Base-by-base conservation (phyloP, 305 asterid genomes). In the Fraxinus baroniana region DNA sequence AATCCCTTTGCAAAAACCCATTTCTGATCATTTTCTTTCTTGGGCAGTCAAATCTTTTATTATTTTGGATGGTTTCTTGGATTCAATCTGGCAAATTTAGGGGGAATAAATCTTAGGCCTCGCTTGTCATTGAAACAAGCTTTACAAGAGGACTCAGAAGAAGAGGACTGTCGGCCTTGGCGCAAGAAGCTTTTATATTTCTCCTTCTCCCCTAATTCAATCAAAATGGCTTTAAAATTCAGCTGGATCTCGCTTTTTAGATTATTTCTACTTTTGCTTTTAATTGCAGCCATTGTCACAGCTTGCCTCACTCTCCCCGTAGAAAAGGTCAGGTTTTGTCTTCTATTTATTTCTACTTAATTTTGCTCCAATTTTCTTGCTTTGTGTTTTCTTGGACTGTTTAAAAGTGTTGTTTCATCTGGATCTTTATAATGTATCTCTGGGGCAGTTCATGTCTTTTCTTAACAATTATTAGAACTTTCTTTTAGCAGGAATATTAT, bases 241-340 rank as follows among this genome's bases (percentile, higher is more conserved):
- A 85, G 72, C 60, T 87, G 91, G 90, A 78, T 80, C 76, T 86
- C 89, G 30, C 32, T 84, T 28, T 71, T 86, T 41, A 87, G 83
- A 85, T n/a, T 86, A 0, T 79, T 86, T 52, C 83, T 89, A 76
- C 85, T 87, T 49, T 22, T 89, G 7, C 76, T 85, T 70, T 89
- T 89, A 28, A 24, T 88, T 70, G 90, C 86, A 5, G 87, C 91
- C 74, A 85, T 89, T 85, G 81, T 62, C 83, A 80, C 85, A 8
- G 91, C 89, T 66, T 89, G 84, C 83, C 84, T 81, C 86, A 89
- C 89, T 62, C 91, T 89, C 32, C 92, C 92, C 15, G 44, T 88
- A 62, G 91, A 89, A 79, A 86, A 88, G 92, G 91, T 89, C 33
- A 20, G 30, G 2, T 71, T 32, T 75, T 62, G 80, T 66, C 3